Percentiles rank a stretch among this genome's conserved stretches.
phyloP scores from a whole-genome alignment of 78 protist species.

The Guillardia theta region DNA sequence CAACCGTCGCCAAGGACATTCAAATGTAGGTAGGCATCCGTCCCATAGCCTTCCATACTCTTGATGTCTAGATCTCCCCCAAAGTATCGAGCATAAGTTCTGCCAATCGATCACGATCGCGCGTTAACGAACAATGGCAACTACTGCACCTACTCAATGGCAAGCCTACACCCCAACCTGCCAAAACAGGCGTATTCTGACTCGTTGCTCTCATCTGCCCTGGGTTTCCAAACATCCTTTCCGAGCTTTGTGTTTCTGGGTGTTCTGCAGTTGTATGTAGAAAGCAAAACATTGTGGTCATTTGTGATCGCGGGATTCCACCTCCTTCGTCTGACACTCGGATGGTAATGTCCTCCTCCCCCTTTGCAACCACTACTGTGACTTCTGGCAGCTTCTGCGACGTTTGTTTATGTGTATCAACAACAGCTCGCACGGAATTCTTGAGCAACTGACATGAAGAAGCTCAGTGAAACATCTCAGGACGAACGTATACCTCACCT shows the following conservation, averaged over 20 bases:
- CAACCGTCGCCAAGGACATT: neutral
- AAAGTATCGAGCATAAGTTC: neutral
- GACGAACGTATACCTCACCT: neutral
- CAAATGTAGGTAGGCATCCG: neutral
- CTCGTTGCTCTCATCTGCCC: neutral
- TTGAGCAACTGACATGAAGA: neutral
- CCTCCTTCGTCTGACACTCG: conserved; percentile 17
- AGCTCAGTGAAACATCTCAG: neutral
- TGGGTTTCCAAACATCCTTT: neutral
- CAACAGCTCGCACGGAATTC: neutral
- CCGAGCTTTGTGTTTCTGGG: too few relatives aligned
- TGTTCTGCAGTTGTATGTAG: neutral
- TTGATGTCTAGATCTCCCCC: neutral
- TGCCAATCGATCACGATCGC: too few relatives aligned
- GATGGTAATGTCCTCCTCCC: neutral
- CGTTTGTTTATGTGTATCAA: neutral
- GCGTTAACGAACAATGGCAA: too few relatives aligned
- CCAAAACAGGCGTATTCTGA: neutral
- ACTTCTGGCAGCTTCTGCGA: neutral
- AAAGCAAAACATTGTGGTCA: neutral
- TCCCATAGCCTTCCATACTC: neutral
- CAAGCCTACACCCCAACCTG: neutral
- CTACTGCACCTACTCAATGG: too few relatives aligned
- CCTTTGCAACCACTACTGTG: neutral
- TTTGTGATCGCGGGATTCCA: neutral